Conservation (phyloP, 305 asterid species). For the Fraxinus albicans region DNA sequence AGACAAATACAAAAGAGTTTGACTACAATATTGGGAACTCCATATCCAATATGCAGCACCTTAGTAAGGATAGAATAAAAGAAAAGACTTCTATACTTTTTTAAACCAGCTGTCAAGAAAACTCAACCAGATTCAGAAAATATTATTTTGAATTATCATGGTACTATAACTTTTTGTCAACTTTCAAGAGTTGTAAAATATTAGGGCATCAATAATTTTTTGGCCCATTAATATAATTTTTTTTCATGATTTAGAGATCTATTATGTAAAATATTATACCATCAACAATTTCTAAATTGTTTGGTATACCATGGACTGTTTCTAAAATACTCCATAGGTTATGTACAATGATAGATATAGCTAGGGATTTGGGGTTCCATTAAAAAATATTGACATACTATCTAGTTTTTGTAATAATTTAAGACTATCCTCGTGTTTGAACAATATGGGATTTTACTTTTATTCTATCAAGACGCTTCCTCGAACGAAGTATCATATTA, state of each 20-base stretch:
- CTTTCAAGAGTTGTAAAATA: neutral
- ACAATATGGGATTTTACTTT: too few species aligned
- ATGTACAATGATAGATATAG: too few species aligned
- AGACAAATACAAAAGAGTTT: constrained; percentile 5
- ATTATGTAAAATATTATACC: neutral
- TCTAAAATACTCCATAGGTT: neutral
- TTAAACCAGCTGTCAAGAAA: neutral
- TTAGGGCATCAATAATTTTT: neutral
- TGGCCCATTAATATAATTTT: too few species aligned
- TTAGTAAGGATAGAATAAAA: neutral
- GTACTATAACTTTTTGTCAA: neutral
- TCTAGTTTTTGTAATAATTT: too few species aligned
- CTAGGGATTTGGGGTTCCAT: too few species aligned
- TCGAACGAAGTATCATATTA: too few species aligned
- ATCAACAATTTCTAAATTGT: neutral
- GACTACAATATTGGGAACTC: constrained; percentile 5
- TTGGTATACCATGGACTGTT: too few species aligned
- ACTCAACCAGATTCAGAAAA: too few species aligned
- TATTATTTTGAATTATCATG: neutral
- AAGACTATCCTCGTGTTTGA: too few species aligned
- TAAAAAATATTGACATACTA: too few species aligned
- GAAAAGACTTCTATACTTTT: neutral
- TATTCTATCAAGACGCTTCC: too few species aligned
- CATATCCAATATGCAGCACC: neutral
- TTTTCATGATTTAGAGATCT: neutral